A percentile compares a stretch with the other conserved stretches of the same genome.
Evolutionary conservation across 2,329 filamentous ascomycete genomes (phyloP).

Genomic region (Fusarium sterilihyphosum): DNA sequence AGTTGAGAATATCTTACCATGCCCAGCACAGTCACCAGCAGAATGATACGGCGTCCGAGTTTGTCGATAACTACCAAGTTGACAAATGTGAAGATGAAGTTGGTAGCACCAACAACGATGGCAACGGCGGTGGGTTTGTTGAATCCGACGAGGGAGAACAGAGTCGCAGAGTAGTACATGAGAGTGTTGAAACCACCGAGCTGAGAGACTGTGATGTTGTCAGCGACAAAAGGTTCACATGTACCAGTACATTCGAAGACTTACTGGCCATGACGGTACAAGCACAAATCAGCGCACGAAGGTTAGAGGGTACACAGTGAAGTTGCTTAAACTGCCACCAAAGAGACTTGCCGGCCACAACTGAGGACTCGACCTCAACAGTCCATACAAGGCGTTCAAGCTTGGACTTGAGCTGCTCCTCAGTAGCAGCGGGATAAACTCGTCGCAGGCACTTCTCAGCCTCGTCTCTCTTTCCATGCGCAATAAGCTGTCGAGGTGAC

Average conservation of each 20-base stretch:
- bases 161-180: slow-evolving; percentile 59
- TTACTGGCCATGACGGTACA: slow-evolving; percentile 58
- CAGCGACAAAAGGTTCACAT: slow-evolving; percentile 54
- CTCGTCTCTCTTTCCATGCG: slow-evolving; percentile 52
- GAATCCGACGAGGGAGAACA: slow-evolving; percentile 62
- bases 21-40: slow-evolving; percentile 51
- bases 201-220: slow-evolving; percentile 62
- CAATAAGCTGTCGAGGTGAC: slow-evolving; percentile 58
- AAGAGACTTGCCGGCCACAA: slow-evolving; percentile 49
- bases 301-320: slow-evolving; percentile 53
- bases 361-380: slow-evolving; percentile 52
- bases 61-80: slow-evolving; percentile 58
- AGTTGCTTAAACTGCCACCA: slow-evolving; percentile 57
- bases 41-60: slow-evolving; percentile 55
- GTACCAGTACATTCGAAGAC: slow-evolving; percentile 54
- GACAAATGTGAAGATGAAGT: slow-evolving; percentile 60
- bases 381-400: slow-evolving; percentile 50
- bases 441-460: slow-evolving; percentile 50
- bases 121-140: slow-evolving; percentile 58
- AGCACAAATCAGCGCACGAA: slow-evolving; percentile 55
- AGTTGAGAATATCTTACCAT: slow-evolving; percentile 1
- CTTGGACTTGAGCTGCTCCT: slow-evolving; percentile 56
- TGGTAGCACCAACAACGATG: slow-evolving; percentile 56
- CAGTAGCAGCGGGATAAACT: slow-evolving; percentile 55
- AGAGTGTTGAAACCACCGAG: slow-evolving; percentile 63